Evolutionary conservation across 768 basidiomycete genomes (phyloP).

Genomic region (Grammothele lineata): DNA sequence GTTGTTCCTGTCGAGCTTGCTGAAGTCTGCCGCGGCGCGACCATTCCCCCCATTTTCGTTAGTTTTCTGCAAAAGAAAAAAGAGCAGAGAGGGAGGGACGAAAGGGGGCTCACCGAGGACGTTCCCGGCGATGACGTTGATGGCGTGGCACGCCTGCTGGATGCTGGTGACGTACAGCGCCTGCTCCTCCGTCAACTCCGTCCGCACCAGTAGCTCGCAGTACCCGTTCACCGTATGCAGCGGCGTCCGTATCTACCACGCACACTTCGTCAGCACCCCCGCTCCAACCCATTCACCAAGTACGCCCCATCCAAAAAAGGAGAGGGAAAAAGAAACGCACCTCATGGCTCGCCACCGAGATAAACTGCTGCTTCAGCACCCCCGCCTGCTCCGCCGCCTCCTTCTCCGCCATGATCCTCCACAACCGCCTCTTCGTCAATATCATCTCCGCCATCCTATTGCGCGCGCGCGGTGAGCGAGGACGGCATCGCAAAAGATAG

Average conservation of each 20-base stretch:
- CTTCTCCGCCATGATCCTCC: slow-evolving; percentile 30
- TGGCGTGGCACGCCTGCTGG: slow-evolving; percentile 27
- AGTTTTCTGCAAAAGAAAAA: no score
- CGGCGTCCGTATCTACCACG: slow-evolving; percentile 26
- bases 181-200: slow-evolving; percentile 23
- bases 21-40: slow-evolving; percentile 23
- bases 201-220: slow-evolving; percentile 24
- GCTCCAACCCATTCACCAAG: neutral
- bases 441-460: slow-evolving; percentile 28
- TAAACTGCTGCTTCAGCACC: slow-evolving; percentile 28
- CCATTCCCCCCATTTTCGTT: no score
- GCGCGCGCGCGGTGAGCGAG: slow-evolving; percentile 24
- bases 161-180: slow-evolving; percentile 24
- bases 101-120: slow-evolving; percentile 21
- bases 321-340: slow-evolving; percentile 5
- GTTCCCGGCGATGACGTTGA: slow-evolving; percentile 28
- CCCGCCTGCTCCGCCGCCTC: slow-evolving; percentile 28
- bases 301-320: neutral
- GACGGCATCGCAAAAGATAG: slow-evolving; percentile 23
- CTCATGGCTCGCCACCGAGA: slow-evolving; percentile 27
- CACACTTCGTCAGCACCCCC: no score
- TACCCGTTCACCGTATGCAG: slow-evolving; percentile 28
- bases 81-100: no score
- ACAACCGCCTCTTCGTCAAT: slow-evolving; percentile 23
- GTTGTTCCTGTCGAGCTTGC: slow-evolving; percentile 28